These are phyloP conservation scores for Candida albicans DNA, from an alignment of 1,139 yeast species.

Conservation along the genomic window DNA sequence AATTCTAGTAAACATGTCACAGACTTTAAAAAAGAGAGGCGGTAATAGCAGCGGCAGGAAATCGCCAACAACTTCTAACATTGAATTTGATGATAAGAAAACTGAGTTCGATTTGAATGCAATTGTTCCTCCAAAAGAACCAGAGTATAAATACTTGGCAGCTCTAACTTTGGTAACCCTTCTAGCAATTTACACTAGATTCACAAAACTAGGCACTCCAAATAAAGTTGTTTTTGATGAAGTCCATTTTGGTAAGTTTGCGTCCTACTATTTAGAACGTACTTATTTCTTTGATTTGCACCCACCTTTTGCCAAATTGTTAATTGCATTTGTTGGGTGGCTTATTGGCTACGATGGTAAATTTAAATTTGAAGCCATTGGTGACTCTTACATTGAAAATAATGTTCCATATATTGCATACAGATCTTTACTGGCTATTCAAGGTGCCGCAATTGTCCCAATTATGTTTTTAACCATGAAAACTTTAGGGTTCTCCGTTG, in stretches of 20 bases:
- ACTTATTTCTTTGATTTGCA: slow-evolving; percentile 94
- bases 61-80: slow-evolving; percentile 7
- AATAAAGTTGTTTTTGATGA: slow-evolving; percentile 94
- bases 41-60: slow-evolving; percentile 15
- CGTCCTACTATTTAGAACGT: slow-evolving; percentile 79
- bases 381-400: slow-evolving; percentile 72
- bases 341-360: slow-evolving; percentile 84
- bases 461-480: slow-evolving; percentile 78
- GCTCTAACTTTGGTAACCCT: slow-evolving; percentile 54
- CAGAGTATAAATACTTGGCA: slow-evolving; percentile 37
- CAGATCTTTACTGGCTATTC: slow-evolving; percentile 76
- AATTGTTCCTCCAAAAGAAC: slow-evolving; percentile 19
- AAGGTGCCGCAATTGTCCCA: slow-evolving; percentile 84
- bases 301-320: slow-evolving; percentile 95
- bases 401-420: slow-evolving; percentile 89
- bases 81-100: slow-evolving; percentile 7
- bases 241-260: slow-evolving; percentile 96
- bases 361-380: slow-evolving; percentile 89
- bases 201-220: slow-evolving; percentile 70
- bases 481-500: slow-evolving; percentile 75
- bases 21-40: slow-evolving; percentile 26
- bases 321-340: slow-evolving; percentile 90
- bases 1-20: slow-evolving; percentile 10
- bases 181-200: slow-evolving; percentile 70
- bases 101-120: slow-evolving; percentile 5